These are phyloP conservation scores for Patellifolia procumbens DNA, from an alignment of 179 eudicot genomes.

Conservation along the genomic window DNA sequence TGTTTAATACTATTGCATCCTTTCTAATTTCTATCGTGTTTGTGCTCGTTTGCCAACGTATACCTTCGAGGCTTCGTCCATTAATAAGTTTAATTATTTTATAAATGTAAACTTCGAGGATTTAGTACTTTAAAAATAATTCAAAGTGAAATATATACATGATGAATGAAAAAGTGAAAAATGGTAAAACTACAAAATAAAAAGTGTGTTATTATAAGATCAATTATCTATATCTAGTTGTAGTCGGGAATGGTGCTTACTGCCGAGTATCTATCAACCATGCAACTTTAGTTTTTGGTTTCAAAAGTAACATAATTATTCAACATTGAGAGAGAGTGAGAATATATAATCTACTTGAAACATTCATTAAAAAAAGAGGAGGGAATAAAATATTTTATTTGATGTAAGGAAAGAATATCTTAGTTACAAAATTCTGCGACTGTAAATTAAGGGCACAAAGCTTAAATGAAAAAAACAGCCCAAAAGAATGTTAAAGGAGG, in stretches of 20 bases:
- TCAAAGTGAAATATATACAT: no score
- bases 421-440: conserved; percentile 56
- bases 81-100: no score
- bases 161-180: no score
- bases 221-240: conserved; percentile 12
- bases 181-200: no score
- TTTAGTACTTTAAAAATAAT: no score
- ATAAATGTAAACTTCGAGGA: no score
- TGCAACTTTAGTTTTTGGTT: conserved; percentile 56
- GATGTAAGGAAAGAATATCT: conserved; percentile 79
- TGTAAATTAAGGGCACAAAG: conserved; percentile 50
- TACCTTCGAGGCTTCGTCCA: no score
- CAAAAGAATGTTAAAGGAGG: conserved; percentile 55
- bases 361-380: conserved; percentile 35
- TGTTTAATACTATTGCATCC: no score
- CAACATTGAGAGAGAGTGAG: conserved; percentile 31
- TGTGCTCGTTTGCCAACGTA: no score
- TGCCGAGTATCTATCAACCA: conserved; percentile 59
- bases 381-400: conserved; percentile 48
- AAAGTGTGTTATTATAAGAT: no score
- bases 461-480: conserved; percentile 30
- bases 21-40: no score
- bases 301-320: conserved; percentile 54
- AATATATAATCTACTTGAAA: conserved; percentile 47
- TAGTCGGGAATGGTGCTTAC: conserved; percentile 32